phyloP scores from a whole-genome alignment of 192 early-diverging fungal genomes.

The Coemansia sp. region DNA sequence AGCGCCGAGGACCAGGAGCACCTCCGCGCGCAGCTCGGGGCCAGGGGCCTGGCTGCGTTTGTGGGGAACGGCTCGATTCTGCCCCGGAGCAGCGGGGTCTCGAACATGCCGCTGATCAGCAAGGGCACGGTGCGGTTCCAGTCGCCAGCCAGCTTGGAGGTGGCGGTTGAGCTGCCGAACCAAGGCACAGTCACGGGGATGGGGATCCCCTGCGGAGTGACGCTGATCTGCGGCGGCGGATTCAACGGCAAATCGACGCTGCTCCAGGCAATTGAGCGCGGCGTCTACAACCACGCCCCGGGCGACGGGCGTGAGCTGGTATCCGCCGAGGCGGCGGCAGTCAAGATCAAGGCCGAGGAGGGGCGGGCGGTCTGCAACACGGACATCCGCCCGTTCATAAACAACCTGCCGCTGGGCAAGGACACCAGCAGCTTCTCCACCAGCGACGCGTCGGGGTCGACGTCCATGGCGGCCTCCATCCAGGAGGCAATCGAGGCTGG shows the following conservation, averaged over 20 bases:
- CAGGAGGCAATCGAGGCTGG: slow-evolving; percentile 51
- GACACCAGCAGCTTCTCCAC: slow-evolving; percentile 43
- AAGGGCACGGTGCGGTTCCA: slow-evolving; percentile 20
- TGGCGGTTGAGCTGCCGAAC: slow-evolving; percentile 46
- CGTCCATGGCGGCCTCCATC: slow-evolving; percentile 56
- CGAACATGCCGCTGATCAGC: slow-evolving; percentile 36
- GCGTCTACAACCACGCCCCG: slow-evolving; percentile 54
- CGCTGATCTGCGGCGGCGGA: slow-evolving; percentile 51
- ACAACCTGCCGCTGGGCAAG: slow-evolving; percentile 48
- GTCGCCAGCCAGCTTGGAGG: slow-evolving; percentile 32
- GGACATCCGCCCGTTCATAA: slow-evolving; percentile 54
- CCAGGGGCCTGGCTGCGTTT: slow-evolving; percentile 42
- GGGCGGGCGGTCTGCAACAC: slow-evolving; percentile 40
- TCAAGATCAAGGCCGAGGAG: slow-evolving; percentile 53
- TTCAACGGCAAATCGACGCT: slow-evolving; percentile 59
- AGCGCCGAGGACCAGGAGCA: slow-evolving; percentile 51
- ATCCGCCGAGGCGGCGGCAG: slow-evolving; percentile 19
- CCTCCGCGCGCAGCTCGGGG: slow-evolving; percentile 33
- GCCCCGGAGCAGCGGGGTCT: slow-evolving; percentile 48
- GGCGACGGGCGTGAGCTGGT: slow-evolving; percentile 56
- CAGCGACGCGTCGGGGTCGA: slow-evolving; percentile 50
- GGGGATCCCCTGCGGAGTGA: slow-evolving; percentile 48
- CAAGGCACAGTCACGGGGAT: slow-evolving; percentile 48
- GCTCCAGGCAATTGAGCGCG: slow-evolving; percentile 50
- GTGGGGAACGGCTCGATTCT: slow-evolving; percentile 50